Base-by-base conservation (phyloP, 1,139 yeast species). In the Blastobotrys petasosporus region DNA sequence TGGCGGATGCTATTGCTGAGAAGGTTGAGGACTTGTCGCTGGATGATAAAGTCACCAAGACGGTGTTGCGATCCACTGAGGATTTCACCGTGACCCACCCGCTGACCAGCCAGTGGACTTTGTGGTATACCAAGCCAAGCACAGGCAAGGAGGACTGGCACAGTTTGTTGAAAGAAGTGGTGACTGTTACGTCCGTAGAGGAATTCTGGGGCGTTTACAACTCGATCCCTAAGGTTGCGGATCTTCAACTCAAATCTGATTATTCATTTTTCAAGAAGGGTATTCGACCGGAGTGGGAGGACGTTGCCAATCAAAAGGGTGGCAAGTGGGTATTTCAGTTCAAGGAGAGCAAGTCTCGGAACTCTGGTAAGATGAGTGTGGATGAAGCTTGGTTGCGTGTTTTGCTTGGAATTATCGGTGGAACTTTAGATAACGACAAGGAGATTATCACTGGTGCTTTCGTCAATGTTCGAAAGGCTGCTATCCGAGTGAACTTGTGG, bases 271-370 rank as follows among this genome's bases (percentile, higher is more conserved):
- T 94, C 75, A 85, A 92, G 71, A 85, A 85, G 64, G 96, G 92
- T 47, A 81, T 94, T 60, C 85, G 88, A 67, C 99, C 98, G 48
- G 97, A 92, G 74, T 92, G 99, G 99, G 99, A 92, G 75, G 97
- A 92, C 69, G 75, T 72, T 47, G 77, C 80, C 57, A 94, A 94
- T 71, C 69, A 88, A 53, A 76, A 81, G 58, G 98, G 99, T 64
- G 98, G 98, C 61, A 87, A 86, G 71, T 92, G 97, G 96, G 77
- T 86, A 37, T 85, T 79, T 70, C 82, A 78, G 67, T 81, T 83
- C 69, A 81, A 75, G 66, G 78, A 79, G 57, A 84, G 46, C 47
- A 55, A 51, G 44, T 10, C 29, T 3, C 16, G 25, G 12, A 29
- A 29, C 32, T 17, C 33, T 11, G 34, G 37, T 9, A 48, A 45